A percentile compares a stretch with the other conserved stretches of the same genome.
phyloP scores from a whole-genome alignment of 441 rosid genomes.

The Omphalea diandra region DNA sequence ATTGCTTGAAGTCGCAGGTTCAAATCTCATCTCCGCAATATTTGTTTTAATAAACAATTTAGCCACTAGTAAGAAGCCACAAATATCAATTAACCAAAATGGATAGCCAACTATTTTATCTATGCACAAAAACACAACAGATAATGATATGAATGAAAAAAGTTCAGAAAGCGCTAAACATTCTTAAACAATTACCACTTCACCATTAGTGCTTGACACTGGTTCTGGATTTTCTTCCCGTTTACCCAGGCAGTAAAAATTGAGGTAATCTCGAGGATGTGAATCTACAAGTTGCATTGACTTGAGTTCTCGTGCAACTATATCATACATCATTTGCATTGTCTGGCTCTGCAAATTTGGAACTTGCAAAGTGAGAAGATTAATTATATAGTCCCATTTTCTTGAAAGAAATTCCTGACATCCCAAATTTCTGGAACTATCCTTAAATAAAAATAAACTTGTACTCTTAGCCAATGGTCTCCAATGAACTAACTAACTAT shows the following conservation, averaged over 20 bases:
- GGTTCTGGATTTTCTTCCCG: constrained; percentile 48
- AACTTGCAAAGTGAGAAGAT: constrained; percentile 17
- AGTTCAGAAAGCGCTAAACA: constrained; percentile 13
- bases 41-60: no score
- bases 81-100: constrained; percentile 6
- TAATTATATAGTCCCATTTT: neutral
- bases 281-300: constrained; percentile 44
- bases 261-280: constrained; percentile 84
- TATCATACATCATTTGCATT: constrained; percentile 81
- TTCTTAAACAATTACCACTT: constrained; percentile 38
- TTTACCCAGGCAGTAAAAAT: constrained; percentile 88
- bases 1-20: neutral
- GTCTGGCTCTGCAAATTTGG: constrained; percentile 73
- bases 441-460: neutral
- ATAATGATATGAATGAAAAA: neutral
- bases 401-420: neutral
- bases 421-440: neutral
- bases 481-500: no score
- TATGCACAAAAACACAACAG: neutral
- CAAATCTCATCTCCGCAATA: no score
- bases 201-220: constrained; percentile 35
- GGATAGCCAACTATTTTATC: neutral
- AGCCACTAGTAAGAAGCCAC: no score
- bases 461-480: neutral
- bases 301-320: constrained; percentile 56